Evolutionary conservation across 2,329 filamentous ascomycete genomes (phyloP), one percentile per base, ranked within the genome.

Genomic region (Cyanodermella asteris): DNA sequence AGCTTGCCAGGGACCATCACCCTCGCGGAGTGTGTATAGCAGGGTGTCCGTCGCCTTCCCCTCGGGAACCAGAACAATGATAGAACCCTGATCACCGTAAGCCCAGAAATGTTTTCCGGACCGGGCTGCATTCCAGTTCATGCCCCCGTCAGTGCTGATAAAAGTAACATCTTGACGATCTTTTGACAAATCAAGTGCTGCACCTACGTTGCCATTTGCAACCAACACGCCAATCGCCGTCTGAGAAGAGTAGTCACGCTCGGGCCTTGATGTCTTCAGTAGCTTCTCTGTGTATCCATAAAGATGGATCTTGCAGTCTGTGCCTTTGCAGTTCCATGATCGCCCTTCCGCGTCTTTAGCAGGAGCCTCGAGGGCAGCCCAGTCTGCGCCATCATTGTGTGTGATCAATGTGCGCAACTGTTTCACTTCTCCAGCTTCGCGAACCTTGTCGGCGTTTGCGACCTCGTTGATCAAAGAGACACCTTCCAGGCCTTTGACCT

Each of bases 271-370:
- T n/a, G n/a, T n/a, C n/a, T n/a, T n/a, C n/a, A n/a, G n/a, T n/a
- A n/a, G n/a, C 33, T 87, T 70, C 49, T 97, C 87, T 0, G 90
- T 94, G 50, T 91, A 99, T 28, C 84, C 78, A 45, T 97, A 90
- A 18, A 99, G 60, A 46, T 99, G 81, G 28, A 99, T 59, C 4
- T 78, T 73, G 45, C 90, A 97, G 13, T 51, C 51, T 31, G 59
- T 59, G 24, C 55, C 60, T n/a, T n/a, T n/a, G 53, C 87, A 94
- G 8, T 54, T 47, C 41, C 73, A 90, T 2, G 56, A 46, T 37
- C 84, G 76, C 36, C 66, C 69, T 16, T 87, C 67, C 1, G 63
- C 56, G 37, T 84, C 71, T 36, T 68, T 64, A 18, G 49, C 41
- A 0, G 81, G 84, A n/a, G 80, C 71, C 7, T 66, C 50, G 7